Evolutionary conservation across 2,329 filamentous ascomycete species (phyloP).

Genomic region (Claviceps humidiphila): DNA sequence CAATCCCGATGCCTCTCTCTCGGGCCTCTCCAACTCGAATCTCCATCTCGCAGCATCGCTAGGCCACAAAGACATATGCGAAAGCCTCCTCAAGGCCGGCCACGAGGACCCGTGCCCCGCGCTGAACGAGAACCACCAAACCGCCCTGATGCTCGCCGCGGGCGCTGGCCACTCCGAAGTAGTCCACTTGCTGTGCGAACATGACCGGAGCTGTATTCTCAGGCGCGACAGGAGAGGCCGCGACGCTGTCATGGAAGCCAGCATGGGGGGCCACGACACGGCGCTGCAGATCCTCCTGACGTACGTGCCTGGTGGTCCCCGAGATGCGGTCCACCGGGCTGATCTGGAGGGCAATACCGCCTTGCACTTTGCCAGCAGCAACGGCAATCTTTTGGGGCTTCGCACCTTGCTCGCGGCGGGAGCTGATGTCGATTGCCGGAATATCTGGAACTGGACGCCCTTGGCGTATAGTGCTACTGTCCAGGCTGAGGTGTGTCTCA

Average conservation of each 20-base stretch:
- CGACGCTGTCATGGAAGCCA: constrained; percentile 59
- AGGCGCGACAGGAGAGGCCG: constrained; percentile 54
- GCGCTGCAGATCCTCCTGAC: constrained; percentile 52
- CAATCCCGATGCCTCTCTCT: constrained; percentile 62
- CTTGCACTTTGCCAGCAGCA: constrained; percentile 72
- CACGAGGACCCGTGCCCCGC: constrained; percentile 64
- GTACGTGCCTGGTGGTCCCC: constrained; percentile 41
- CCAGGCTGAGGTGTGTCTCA: constrained; percentile 75
- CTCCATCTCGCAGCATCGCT: constrained; percentile 68
- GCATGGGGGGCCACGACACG: constrained; percentile 47
- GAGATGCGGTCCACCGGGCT: constrained; percentile 38
- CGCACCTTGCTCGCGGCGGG: constrained; percentile 67
- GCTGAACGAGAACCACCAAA: constrained; percentile 68
- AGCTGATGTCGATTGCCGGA: constrained; percentile 58
- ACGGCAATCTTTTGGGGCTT: constrained; percentile 65
- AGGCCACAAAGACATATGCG: constrained; percentile 56
- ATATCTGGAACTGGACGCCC: constrained; percentile 70
- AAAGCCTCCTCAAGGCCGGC: constrained; percentile 56
- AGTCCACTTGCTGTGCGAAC: constrained; percentile 55
- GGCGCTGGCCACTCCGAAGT: constrained; percentile 56
- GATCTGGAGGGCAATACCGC: constrained; percentile 75
- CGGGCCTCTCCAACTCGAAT: constrained; percentile 64
- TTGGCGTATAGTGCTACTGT: constrained; percentile 73
- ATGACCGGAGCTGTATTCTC: constrained; percentile 48
- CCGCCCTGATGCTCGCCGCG: constrained; percentile 69